These are phyloP conservation scores for Kwoniella mangroviensis DNA, from an alignment of 768 basidiomycete genomes.

Conservation along the genomic window DNA sequence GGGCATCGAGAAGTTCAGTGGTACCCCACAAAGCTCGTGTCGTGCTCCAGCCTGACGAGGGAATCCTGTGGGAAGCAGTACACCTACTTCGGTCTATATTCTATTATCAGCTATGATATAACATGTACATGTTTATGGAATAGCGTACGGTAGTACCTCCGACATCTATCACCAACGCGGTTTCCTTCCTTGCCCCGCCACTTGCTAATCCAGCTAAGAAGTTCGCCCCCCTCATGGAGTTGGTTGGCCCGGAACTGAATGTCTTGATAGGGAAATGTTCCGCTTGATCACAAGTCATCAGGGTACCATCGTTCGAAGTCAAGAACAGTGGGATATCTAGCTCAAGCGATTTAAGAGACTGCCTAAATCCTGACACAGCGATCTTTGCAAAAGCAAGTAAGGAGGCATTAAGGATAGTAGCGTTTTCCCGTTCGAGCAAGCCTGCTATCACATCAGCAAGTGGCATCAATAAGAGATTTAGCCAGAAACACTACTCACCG, in stretches of 20 bases:
- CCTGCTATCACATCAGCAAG: slow-evolving; percentile 54
- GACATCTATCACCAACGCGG: slow-evolving; percentile 64
- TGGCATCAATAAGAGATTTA: neutral
- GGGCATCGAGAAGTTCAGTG: slow-evolving; percentile 60
- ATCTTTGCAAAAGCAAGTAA: slow-evolving; percentile 66
- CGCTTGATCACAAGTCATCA: slow-evolving; percentile 58
- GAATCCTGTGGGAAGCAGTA: slow-evolving; percentile 64
- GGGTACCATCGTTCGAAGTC: slow-evolving; percentile 56
- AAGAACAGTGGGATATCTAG: slow-evolving; percentile 60
- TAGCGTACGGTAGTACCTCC: slow-evolving; percentile 65
- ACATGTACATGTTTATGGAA: neutral
- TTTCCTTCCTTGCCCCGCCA: slow-evolving; percentile 40
- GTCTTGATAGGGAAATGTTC: slow-evolving; percentile 68
- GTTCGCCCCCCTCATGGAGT: slow-evolving; percentile 72
- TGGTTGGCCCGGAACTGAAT: slow-evolving; percentile 68
- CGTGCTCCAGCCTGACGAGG: slow-evolving; percentile 68
- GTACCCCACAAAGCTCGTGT: slow-evolving; percentile 69
- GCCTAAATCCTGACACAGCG: slow-evolving; percentile 65
- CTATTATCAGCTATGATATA: neutral
- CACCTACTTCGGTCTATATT: slow-evolving; percentile 26
- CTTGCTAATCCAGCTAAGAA: slow-evolving; percentile 62
- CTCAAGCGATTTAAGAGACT: slow-evolving; percentile 62
- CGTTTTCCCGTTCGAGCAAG: slow-evolving; percentile 72
- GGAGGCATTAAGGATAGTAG: slow-evolving; percentile 69
- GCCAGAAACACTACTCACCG: slow-evolving; percentile 18